Conservation (phyloP, 345 rosid genomes). For the Populus deltoides region DNA sequence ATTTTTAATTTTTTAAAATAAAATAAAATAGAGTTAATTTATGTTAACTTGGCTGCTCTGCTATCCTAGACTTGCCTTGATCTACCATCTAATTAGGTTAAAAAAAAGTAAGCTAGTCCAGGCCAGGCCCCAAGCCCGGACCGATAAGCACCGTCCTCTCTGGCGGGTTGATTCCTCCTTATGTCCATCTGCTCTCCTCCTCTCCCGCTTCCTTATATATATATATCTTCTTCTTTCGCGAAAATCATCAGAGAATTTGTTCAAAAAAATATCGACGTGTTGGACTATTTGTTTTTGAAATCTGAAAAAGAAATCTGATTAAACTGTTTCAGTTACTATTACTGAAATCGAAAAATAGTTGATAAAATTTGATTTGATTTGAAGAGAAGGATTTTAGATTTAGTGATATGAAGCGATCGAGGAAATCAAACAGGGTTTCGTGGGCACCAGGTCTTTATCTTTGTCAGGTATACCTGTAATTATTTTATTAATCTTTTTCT, state of each 20-base stretch:
- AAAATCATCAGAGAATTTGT: too few relatives aligned
- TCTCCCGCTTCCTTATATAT: not conserved
- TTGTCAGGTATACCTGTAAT: conserved; percentile 52
- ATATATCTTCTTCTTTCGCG: not conserved
- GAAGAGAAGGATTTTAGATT: not conserved
- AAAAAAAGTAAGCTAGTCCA: too few relatives aligned
- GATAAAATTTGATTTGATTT: not conserved
- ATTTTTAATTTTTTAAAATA: too few relatives aligned
- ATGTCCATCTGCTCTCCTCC: not conserved
- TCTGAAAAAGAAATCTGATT: not conserved
- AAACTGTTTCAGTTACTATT: not conserved
- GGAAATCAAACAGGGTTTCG: conserved; percentile 54
- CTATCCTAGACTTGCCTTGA: too few relatives aligned
- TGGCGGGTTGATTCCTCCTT: not conserved
- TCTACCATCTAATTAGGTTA: too few relatives aligned
- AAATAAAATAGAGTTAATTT: too few relatives aligned
- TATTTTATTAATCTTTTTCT: not conserved
- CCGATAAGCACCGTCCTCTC: too few relatives aligned
- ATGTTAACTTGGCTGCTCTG: too few relatives aligned
- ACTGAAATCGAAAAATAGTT: not conserved
- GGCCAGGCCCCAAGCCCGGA: too few relatives aligned
- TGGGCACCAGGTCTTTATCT: conserved; percentile 54
- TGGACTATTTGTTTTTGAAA: not conserved
- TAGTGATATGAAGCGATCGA: conserved; percentile 42
- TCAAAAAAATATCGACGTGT: too few relatives aligned